phyloP scores from a whole-genome alignment of 2,329 filamentous ascomycete species.

The Alternaria tenuissima region DNA sequence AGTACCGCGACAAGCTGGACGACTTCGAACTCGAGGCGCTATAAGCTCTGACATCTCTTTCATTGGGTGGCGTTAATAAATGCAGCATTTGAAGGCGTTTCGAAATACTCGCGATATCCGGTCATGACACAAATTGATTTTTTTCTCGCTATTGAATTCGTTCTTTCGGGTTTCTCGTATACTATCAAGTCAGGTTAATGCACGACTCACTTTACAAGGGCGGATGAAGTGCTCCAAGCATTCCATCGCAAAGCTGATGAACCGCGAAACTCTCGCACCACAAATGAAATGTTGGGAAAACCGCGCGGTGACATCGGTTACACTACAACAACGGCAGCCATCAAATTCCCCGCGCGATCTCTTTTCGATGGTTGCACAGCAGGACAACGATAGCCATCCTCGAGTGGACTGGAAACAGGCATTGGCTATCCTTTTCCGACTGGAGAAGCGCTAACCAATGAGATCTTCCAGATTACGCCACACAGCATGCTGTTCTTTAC shows the following conservation, averaged over 20 bases:
- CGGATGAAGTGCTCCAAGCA: not conserved
- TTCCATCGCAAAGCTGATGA: not conserved
- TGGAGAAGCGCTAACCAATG: conserved; percentile 17
- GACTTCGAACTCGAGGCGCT: conserved; percentile 79
- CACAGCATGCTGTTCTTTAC: conserved; percentile 15
- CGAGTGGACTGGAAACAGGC: not conserved
- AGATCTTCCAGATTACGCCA: conserved; percentile 9
- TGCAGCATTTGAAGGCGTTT: conserved; percentile 29
- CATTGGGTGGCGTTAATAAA: conserved; percentile 31
- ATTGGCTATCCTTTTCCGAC: conserved; percentile 36
- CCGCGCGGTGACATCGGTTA: not conserved
- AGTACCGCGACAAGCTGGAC: conserved; percentile 92
- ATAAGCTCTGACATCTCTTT: conserved; percentile 13
- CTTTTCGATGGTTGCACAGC: not conserved
- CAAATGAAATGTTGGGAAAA: not conserved
- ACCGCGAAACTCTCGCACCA: not conserved
- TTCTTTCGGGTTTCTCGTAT: not conserved
- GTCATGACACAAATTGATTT: conserved; percentile 1
- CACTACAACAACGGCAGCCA: not conserved
- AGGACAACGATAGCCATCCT: conserved; percentile 16
- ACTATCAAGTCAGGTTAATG: not conserved
- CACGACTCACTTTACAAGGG: not conserved
- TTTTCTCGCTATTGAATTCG: not conserved
- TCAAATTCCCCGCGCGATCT: not conserved
- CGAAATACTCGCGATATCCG: conserved; percentile 22